These are phyloP conservation scores for Pythium folliculosum DNA, from an alignment of 352 stramenopile genomes.

Conservation along the genomic window DNA sequence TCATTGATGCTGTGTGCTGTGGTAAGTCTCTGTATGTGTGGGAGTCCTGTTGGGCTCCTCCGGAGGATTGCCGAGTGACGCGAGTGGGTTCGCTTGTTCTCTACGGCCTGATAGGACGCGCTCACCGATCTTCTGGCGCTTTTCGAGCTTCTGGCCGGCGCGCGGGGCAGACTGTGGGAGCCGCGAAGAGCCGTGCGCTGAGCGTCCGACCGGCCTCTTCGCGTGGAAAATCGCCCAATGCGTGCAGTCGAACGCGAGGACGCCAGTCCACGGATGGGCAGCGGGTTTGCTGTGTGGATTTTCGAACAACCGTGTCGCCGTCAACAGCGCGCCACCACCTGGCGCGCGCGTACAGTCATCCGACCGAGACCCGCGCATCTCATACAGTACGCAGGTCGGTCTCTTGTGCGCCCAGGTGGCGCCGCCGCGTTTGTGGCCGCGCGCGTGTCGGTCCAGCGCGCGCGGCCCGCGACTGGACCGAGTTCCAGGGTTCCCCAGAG, in stretches of 20 bases:
- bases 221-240: no score
- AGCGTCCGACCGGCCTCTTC: not conserved
- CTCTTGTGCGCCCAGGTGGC: not conserved
- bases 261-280: no score
- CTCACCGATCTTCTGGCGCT: no score
- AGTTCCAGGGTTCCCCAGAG: no score
- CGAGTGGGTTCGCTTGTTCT: no score
- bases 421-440: not conserved
- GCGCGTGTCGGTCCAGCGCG: not conserved
- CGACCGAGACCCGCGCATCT: not conserved
- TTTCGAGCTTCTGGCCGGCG: no score
- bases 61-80: not conserved
- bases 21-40: not conserved
- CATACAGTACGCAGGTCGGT: no score
- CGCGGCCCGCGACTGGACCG: conserved; percentile 1
- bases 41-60: not conserved
- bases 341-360: not conserved
- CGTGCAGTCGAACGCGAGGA: no score
- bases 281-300: not conserved
- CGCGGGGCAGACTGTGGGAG: no score
- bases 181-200: no score
- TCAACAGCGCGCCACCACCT: not conserved
- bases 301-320: not conserved
- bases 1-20: conserved; percentile 1
- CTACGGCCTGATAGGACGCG: no score